Percentiles rank a stretch among this genome's conserved stretches.
Conservation (phyloP, 768 basidiomycete species). For the Inosperma sp. region DNA sequence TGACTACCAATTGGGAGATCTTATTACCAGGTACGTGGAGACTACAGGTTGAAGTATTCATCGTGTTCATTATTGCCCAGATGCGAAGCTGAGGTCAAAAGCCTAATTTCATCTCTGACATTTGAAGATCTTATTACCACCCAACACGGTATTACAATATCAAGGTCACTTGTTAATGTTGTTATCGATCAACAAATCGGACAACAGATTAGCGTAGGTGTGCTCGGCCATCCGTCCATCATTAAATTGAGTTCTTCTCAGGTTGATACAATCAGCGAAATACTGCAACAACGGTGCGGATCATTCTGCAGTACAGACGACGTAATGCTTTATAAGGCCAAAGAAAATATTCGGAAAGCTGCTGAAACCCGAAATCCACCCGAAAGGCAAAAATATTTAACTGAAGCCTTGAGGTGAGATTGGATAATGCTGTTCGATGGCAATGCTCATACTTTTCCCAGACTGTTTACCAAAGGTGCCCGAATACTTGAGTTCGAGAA, state of each 20-base stretch:
- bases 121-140: conserved; percentile 86
- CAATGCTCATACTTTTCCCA: conserved; percentile 27
- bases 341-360: conserved; percentile 89
- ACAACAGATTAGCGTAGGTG: conserved; percentile 85
- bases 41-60: no score
- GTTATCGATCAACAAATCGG: conserved; percentile 98
- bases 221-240: conserved; percentile 8
- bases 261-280: conserved; percentile 97
- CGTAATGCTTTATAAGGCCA: conserved; percentile 96
- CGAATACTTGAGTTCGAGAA: conserved; percentile 79
- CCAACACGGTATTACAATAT: conserved; percentile 80
- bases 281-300: conserved; percentile 90
- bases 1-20: conserved; percentile 85
- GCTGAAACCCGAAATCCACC: conserved; percentile 69
- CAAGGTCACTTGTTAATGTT: conserved; percentile 86
- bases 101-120: conserved; percentile 61
- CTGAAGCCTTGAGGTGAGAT: conserved; percentile 78
- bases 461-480: conserved; percentile 86
- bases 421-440: not conserved
- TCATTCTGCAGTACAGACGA: conserved; percentile 98
- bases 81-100: conserved; percentile 70
- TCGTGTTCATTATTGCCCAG: conserved; percentile 32
- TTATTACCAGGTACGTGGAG: conserved; percentile 77
- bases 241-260: conserved; percentile 29
- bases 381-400: conserved; percentile 75